Evolutionary conservation across 345 rosid species (phyloP), one percentile per base, ranked within the genome.

Genomic region (Arabis alpina): DNA sequence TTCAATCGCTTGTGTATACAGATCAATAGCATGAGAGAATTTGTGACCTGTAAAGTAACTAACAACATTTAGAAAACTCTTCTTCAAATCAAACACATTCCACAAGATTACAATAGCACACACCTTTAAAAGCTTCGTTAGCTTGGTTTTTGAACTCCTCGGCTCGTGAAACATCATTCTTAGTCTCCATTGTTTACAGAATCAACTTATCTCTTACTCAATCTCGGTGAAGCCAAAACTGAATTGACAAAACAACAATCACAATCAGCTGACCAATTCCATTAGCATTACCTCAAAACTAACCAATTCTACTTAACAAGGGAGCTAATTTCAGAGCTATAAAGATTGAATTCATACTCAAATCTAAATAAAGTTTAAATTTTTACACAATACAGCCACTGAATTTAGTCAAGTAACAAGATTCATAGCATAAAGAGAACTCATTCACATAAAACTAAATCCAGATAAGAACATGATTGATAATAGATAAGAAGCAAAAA

Each of bases 1-100:
- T 62, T 86, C 90, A 74, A 91, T 88, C 49, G 99, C 99, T 78
- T 86, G 86, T 3, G 92, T 66, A 67, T 94, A 94, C 8, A 91
- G 80, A 64, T 88, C 97, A 70, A 94, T 88, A 39, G 99, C 97
- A 64, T 81, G 85, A 10, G 81, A 73, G 79, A 71, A 91, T 69
- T 89, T 94, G 82, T 83, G 87, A 11, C 82, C 99, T 91, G 82
- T 61, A 79, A 68, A 42, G 32, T 28, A 60, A 82, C 43, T 14
- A 16, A 28, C 51, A 19, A 67, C 14, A 30, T 11, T 76, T 12
- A 66, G 71, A 36, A 41, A 60, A 3, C 56, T 54, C 27, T 40
- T 55, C 40, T 54, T 59, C 2, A 16, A 34, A 34, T 3, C 3
- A 28, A 28, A 28, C 32, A 28, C 5, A 28, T 34, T 34, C 37